These are phyloP conservation scores for Colletotrichum liaoningense DNA, from an alignment of 2,329 filamentous ascomycete genomes.

Conservation along the genomic window DNA sequence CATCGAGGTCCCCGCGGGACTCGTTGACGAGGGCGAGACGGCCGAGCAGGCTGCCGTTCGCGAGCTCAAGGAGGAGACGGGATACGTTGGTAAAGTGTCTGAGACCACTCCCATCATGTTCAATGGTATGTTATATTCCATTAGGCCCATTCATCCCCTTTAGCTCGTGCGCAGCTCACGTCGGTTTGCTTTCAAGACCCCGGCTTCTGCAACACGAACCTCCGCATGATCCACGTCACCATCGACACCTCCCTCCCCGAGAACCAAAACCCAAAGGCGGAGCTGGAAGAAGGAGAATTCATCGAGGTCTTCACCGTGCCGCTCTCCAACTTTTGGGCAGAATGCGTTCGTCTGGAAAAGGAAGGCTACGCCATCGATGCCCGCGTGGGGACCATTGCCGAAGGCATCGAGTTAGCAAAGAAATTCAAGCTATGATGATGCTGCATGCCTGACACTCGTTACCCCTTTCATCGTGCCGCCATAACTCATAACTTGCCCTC, in stretches of 20 bases:
- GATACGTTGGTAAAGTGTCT: slow-evolving; percentile 67
- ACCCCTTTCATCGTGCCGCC: too few species aligned
- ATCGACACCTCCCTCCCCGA: slow-evolving; percentile 77
- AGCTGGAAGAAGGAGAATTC: slow-evolving; percentile 84
- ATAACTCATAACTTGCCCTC: slow-evolving; percentile 53
- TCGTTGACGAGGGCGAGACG: slow-evolving; percentile 72
- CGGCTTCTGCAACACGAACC: slow-evolving; percentile 75
- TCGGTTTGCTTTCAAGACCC: slow-evolving; percentile 55
- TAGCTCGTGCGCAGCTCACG: background rate
- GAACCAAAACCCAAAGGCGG: slow-evolving; percentile 76
- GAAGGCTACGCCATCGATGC: slow-evolving; percentile 85
- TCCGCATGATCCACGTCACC: slow-evolving; percentile 77
- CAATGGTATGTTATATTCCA: slow-evolving; percentile 54
- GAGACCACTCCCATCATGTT: slow-evolving; percentile 75
- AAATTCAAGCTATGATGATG: slow-evolving; percentile 54
- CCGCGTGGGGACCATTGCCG: slow-evolving; percentile 80
- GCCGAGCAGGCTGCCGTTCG: slow-evolving; percentile 71
- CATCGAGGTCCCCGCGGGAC: slow-evolving; percentile 74
- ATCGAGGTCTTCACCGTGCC: slow-evolving; percentile 82
- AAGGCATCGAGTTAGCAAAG: slow-evolving; percentile 81
- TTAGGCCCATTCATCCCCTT: too few species aligned
- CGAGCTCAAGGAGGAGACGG: slow-evolving; percentile 75
- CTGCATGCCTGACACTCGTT: background rate
- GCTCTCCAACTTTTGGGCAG: slow-evolving; percentile 71
- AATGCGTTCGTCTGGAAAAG: slow-evolving; percentile 73